Conservation (phyloP, 177 flowering plant genomes). For the Vitis hybrid region DNA sequence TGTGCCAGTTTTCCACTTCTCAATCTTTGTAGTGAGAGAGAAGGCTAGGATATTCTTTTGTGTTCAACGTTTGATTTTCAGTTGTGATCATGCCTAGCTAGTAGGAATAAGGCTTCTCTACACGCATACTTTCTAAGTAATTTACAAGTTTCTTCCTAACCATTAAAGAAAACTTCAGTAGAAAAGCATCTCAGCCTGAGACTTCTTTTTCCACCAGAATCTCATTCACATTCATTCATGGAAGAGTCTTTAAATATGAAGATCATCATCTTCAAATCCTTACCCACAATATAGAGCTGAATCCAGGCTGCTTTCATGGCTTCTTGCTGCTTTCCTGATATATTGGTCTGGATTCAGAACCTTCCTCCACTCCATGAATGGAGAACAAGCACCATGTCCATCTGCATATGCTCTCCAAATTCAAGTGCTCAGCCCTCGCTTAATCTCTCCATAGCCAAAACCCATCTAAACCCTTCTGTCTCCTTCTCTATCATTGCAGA, state of each 20-base stretch:
- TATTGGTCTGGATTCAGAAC: slow-evolving; percentile 67
- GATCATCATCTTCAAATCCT: not conserved
- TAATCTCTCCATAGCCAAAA: slow-evolving; percentile 43
- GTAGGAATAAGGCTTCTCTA: too few relatives aligned
- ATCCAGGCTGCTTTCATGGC: slow-evolving; percentile 35
- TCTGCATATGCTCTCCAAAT: slow-evolving; percentile 49
- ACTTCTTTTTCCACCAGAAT: not conserved
- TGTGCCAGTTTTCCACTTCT: too few relatives aligned
- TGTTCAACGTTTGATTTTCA: too few relatives aligned
- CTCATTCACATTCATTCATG: not conserved
- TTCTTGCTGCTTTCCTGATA: slow-evolving; percentile 46
- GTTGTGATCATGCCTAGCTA: too few relatives aligned
- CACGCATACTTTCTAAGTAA: not conserved
- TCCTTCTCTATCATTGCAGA: slow-evolving; percentile 56
- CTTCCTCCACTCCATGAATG: slow-evolving; percentile 70
- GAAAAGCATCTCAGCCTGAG: not conserved
- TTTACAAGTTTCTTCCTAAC: not conserved
- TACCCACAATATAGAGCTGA: not conserved
- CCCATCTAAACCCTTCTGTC: slow-evolving; percentile 28
- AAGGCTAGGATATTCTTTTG: too few relatives aligned
- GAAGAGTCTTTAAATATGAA: slow-evolving; percentile 9
- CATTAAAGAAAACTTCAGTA: not conserved
- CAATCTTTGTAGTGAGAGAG: too few relatives aligned
- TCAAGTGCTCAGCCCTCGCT: slow-evolving; percentile 57
- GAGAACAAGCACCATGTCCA: slow-evolving; percentile 50